A percentile compares a stretch with the other conserved stretches of the same genome.
Conservation (phyloP, 1,139 yeast genomes). For the Neolecta irregularis region DNA sequence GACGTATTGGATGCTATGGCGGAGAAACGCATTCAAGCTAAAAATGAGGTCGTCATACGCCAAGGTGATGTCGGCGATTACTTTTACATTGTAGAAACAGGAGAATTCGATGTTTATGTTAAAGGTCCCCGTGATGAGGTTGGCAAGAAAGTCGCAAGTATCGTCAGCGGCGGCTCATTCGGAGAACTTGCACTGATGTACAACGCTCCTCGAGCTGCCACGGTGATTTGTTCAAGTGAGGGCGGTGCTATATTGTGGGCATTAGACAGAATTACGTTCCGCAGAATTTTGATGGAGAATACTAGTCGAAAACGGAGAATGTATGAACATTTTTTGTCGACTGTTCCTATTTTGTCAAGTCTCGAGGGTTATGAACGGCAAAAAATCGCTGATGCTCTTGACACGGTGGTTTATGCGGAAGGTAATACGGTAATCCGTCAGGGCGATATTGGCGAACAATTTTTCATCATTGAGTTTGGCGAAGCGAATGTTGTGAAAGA, state of each 20-base stretch:
- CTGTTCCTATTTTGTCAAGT: conserved; percentile 59
- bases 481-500: conserved; percentile 55
- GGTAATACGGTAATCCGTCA: conserved; percentile 69
- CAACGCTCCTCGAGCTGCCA: conserved; percentile 95
- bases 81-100: conserved; percentile 76
- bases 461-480: conserved; percentile 80
- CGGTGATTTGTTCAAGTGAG: conserved; percentile 47
- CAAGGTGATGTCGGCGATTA: conserved; percentile 97
- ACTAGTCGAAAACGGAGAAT: conserved; percentile 79
- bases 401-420: conserved; percentile 53
- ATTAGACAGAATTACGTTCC: conserved; percentile 80
- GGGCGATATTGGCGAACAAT: conserved; percentile 86
- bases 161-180: conserved; percentile 77
- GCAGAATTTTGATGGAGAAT: conserved; percentile 77
- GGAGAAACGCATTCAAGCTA: conserved; percentile 43
- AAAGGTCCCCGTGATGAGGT: conserved; percentile 30
- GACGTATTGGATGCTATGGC: conserved; percentile 71
- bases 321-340: conserved; percentile 79
- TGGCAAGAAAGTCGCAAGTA: conserved; percentile 53
- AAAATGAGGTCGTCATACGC: conserved; percentile 45
- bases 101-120: conserved; percentile 56
- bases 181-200: conserved; percentile 97
- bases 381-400: conserved; percentile 86
- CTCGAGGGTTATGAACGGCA: conserved; percentile 75
- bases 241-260: conserved; percentile 70